Percentiles rank a stretch among this genome's conserved stretches.
Conservation (phyloP, 2,329 filamentous ascomycete genomes). For the Phialophora macrospora region DNA sequence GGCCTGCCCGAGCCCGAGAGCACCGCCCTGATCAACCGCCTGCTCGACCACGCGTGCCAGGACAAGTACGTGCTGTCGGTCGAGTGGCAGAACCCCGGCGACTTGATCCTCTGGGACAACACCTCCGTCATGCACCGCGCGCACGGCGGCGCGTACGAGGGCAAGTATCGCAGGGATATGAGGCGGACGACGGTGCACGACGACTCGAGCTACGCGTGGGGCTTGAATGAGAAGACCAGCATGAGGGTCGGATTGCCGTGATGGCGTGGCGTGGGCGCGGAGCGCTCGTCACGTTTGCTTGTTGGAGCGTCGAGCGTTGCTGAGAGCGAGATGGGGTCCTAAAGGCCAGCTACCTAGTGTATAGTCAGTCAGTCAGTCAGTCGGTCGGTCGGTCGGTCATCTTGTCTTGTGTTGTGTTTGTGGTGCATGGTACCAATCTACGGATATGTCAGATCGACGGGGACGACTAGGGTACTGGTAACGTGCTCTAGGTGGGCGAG, state of each 20-base stretch:
- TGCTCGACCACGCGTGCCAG: conserved; percentile 55
- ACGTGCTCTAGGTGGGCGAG: too few species aligned
- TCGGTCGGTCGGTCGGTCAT: too few species aligned
- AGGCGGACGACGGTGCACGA: conserved; percentile 63
- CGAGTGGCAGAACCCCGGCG: conserved; percentile 55
- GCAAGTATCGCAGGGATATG: conserved; percentile 59
- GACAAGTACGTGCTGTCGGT: conserved; percentile 55
- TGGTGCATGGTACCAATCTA: too few species aligned
- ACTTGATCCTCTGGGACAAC: conserved; percentile 66
- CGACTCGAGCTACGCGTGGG: conserved; percentile 50
- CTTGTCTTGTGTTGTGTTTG: too few species aligned
- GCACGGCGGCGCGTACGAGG: conserved; percentile 54
- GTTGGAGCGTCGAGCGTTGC: too few species aligned
- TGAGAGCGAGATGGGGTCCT: too few species aligned
- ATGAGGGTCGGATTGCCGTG: conserved; percentile 42
- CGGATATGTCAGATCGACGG: too few species aligned
- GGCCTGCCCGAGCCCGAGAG: conserved; percentile 43
- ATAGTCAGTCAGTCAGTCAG: too few species aligned
- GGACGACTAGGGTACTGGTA: too few species aligned
- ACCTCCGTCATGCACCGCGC: conserved; percentile 62
- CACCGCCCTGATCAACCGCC: conserved; percentile 43
- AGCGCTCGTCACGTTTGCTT: too few species aligned
- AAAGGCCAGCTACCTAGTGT: too few species aligned
- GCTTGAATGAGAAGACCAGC: conserved; percentile 48
- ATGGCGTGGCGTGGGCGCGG: background rate